phyloP scores from a whole-genome alignment of 73 alveolate genomes.

The Stentor roeselii region DNA sequence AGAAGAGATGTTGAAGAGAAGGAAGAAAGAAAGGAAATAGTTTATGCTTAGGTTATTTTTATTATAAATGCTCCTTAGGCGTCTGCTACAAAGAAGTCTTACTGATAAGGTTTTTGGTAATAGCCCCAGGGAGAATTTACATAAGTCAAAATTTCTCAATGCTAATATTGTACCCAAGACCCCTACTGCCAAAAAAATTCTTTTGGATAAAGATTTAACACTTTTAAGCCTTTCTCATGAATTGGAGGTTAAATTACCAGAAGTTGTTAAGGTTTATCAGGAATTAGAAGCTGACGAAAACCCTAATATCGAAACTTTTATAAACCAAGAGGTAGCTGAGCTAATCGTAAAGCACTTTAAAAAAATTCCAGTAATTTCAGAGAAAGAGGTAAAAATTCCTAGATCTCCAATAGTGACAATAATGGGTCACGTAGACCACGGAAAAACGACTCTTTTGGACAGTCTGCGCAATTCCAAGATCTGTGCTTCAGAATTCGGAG shows the following conservation, averaged over 20 bases:
- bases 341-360: neutral
- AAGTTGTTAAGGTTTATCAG: no score
- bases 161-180: no score
- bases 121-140: no score
- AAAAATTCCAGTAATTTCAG: neutral
- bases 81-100: no score
- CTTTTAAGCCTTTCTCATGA: no score
- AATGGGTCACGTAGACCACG: conserved; percentile 98
- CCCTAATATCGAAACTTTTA: neutral
- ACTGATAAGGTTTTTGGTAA: no score
- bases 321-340: conserved; percentile 6
- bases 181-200: no score
- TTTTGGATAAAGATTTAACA: no score
- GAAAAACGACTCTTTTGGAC: conserved; percentile 92
- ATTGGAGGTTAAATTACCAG: no score
- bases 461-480: conserved; percentile 66
- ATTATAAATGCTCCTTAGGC: no score
- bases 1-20: neutral
- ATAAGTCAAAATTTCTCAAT: no score
- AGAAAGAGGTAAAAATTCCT: conserved; percentile 15
- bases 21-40: neutral
- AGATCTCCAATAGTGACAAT: conserved; percentile 87
- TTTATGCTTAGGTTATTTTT: neutral
- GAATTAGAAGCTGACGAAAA: no score
- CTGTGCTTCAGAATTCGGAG: conserved; percentile 87